Evolutionary conservation across 2,329 filamentous ascomycete genomes (phyloP).

Genomic region (Triangularia verruculosa): DNA sequence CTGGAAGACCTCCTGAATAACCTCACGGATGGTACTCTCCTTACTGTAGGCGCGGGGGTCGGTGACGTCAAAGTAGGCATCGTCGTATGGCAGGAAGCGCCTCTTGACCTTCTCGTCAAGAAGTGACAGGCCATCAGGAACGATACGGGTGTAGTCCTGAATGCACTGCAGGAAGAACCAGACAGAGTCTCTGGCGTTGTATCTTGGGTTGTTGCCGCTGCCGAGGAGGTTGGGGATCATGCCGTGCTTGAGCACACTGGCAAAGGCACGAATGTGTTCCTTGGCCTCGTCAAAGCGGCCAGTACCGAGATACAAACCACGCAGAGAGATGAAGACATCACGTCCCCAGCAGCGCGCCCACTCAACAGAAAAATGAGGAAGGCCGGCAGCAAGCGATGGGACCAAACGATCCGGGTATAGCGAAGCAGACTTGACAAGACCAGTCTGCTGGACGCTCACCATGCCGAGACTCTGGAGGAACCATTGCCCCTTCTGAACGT

Average conservation of each 20-base stretch:
- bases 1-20: slow-evolving; percentile 91
- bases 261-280: slow-evolving; percentile 93
- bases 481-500: slow-evolving; percentile 76
- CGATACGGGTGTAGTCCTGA: slow-evolving; percentile 84
- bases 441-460: slow-evolving; percentile 88
- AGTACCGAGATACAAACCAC: slow-evolving; percentile 87
- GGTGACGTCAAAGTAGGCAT: slow-evolving; percentile 84
- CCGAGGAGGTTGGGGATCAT: slow-evolving; percentile 96
- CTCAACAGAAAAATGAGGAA: slow-evolving; percentile 89
- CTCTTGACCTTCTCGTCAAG: slow-evolving; percentile 75
- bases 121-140: slow-evolving; percentile 70
- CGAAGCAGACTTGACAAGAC: slow-evolving; percentile 84
- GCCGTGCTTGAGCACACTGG: slow-evolving; percentile 93
- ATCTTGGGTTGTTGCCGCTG: slow-evolving; percentile 79
- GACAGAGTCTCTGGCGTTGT: slow-evolving; percentile 93
- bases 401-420: slow-evolving; percentile 83
- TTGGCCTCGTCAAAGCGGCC: slow-evolving; percentile 84
- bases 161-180: slow-evolving; percentile 98
- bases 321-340: slow-evolving; percentile 93
- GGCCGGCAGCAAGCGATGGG: slow-evolving; percentile 82
- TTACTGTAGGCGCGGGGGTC: slow-evolving; percentile 83
- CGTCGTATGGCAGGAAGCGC: slow-evolving; percentile 91
- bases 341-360: slow-evolving; percentile 98
- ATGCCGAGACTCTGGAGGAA: slow-evolving; percentile 87
- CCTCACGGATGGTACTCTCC: slow-evolving; percentile 77